phyloP scores from a whole-genome alignment of 495 filamentous ascomycete species.

The Xylaria longipes region DNA sequence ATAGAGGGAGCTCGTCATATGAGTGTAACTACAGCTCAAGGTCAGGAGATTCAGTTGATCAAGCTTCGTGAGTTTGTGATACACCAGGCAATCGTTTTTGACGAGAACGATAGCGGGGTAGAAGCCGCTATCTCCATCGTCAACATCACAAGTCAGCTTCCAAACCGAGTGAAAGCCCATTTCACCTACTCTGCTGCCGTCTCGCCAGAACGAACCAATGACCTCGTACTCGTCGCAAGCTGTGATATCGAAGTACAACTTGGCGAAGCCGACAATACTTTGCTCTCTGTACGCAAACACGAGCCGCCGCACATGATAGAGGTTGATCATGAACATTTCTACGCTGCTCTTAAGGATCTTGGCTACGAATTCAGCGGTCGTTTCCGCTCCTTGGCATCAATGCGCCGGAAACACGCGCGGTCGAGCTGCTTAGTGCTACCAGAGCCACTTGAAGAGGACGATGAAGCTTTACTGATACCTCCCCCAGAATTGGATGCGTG shows the following conservation, averaged over 20 bases:
- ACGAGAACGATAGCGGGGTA: constrained; percentile 34
- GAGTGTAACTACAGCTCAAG: background rate
- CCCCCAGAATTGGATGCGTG: constrained; percentile 50
- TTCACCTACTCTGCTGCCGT: constrained; percentile 16
- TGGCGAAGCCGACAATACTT: background rate
- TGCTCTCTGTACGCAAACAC: constrained; percentile 7
- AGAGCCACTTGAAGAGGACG: background rate
- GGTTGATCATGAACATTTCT: constrained; percentile 34
- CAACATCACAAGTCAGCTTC: background rate
- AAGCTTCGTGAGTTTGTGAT: constrained; percentile 30
- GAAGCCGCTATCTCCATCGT: background rate
- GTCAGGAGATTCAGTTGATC: background rate
- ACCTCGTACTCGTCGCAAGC: constrained; percentile 13
- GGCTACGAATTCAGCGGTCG: constrained; percentile 34
- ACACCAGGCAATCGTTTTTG: constrained; percentile 44
- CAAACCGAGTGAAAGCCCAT: background rate
- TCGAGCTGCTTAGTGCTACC: constrained; percentile 3
- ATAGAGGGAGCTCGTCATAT: constrained; percentile 42
- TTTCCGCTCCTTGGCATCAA: constrained; percentile 23
- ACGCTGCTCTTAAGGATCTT: constrained; percentile 29
- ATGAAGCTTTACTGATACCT: constrained; percentile 36
- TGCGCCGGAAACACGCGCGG: background rate
- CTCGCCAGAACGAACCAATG: background rate
- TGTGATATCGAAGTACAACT: constrained; percentile 10
- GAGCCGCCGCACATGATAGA: constrained; percentile 27